Conservation (phyloP, 345 rosid genomes). For the Iberis pinnata region DNA sequence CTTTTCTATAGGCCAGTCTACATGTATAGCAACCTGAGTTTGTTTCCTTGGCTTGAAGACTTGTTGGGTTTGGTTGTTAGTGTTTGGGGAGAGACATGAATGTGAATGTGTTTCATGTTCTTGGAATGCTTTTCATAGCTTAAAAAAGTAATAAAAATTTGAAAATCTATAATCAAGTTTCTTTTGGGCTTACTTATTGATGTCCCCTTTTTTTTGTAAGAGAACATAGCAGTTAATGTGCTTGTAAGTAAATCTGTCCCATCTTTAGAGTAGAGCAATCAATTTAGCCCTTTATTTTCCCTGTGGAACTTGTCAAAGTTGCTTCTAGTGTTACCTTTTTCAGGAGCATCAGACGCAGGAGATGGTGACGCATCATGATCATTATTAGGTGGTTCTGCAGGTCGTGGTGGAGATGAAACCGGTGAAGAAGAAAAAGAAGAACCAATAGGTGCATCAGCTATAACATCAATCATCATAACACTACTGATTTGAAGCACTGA, state of each 20-base stretch:
- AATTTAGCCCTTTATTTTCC: slow-evolving; percentile 7
- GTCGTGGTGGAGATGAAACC: slow-evolving; percentile 11
- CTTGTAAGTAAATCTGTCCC: neutral
- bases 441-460: neutral
- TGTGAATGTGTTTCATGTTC: slow-evolving; percentile 23
- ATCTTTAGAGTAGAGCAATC: slow-evolving; percentile 4
- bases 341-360: slow-evolving; percentile 1
- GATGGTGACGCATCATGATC: slow-evolving; percentile 15
- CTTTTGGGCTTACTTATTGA: too few relatives aligned
- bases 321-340: neutral
- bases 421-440: neutral
- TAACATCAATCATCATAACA: slow-evolving; percentile 37
- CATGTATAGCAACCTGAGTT: slow-evolving; percentile 17
- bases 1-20: slow-evolving; percentile 1
- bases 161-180: too few relatives aligned
- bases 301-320: neutral
- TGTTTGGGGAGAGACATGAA: slow-evolving; percentile 20
- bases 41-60: slow-evolving; percentile 18
- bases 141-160: neutral
- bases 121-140: slow-evolving; percentile 2
- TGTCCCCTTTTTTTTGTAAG: too few relatives aligned
- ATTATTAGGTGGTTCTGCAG: slow-evolving; percentile 13
- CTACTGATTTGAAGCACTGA: slow-evolving; percentile 56
- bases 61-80: too few relatives aligned
- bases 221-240: too few relatives aligned